Evolutionary conservation across 2,329 filamentous ascomycete genomes (phyloP), one percentile per base, ranked within the genome.

Genomic region (Claviceps sp.): DNA sequence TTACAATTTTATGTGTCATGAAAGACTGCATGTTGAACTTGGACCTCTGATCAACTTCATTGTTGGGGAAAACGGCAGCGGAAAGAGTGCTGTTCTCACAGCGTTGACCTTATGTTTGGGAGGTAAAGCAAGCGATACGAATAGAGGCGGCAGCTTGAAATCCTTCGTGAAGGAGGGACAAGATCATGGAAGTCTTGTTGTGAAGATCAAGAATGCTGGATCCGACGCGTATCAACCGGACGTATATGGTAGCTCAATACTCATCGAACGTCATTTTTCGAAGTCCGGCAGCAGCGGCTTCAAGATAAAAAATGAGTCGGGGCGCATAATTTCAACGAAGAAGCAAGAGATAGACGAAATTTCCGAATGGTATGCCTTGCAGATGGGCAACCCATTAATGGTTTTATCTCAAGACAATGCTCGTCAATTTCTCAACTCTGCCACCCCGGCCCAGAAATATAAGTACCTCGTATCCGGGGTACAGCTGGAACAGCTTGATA

Each of bases 41-140:
- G 93, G 93, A 0, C 93, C 93, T 0, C 73, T 96, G 40, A 94
- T 98, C 67, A 98, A 98, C 68, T 98, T 98, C 68, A 90, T 98
- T 55, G 90, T 96, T 52, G 93, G 93, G 16, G 89, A 95, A 66
- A 98, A 98, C 64, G 93, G 93, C 37, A 97, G 91, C 64, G 93
- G 93, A 38, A 98, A 98, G 72, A 98, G 93, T 65, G 93, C 93
- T 2, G 85, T 97, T 14, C 72, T 98, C 30, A 97, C 93, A 0
- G 93, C 89, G 4, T 80, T 98, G 57, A 95, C 89, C 0, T 76
- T 98, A 37, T 97, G 93, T 62, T 75, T 98, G n/a, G 93, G 93
- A 55, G 91, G 87, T 20, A 97, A 96, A 67, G 90, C 93, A 2
- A 88, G 88, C 51, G 81, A 87, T 16, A 97, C 93, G 4, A 97